Evolutionary conservation across 306 rosid species (phyloP).

Genomic region (Myrica gale): DNA sequence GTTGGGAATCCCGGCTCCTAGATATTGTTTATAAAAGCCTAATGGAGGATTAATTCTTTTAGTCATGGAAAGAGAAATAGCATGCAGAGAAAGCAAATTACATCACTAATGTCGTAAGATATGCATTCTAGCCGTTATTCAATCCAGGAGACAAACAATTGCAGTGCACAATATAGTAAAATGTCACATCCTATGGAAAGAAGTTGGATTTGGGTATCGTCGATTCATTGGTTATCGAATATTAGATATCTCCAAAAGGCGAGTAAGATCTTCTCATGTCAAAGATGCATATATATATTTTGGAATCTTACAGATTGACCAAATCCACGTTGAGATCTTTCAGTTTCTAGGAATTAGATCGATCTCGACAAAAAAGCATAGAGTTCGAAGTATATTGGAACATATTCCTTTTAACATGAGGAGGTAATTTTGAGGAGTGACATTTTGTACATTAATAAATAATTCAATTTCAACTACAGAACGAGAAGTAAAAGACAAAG

Average conservation of each 20-base stretch:
- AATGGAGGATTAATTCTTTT: not conserved
- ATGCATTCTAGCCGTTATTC: not conserved
- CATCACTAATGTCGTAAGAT: not conserved
- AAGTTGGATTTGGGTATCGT: not conserved
- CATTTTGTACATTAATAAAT: too few species aligned
- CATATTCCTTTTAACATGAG: not conserved
- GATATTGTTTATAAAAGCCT: not conserved
- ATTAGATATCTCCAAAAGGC: not conserved
- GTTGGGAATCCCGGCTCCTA: too few species aligned
- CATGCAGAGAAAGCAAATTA: not conserved
- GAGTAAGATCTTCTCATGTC: not conserved
- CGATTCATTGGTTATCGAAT: not conserved
- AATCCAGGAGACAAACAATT: not conserved
- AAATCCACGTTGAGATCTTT: not conserved
- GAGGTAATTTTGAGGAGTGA: too few species aligned
- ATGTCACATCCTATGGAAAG: too few species aligned
- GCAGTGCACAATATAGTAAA: not conserved
- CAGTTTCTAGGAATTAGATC: not conserved
- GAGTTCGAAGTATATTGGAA: not conserved
- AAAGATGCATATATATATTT: not conserved
- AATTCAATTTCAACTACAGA: too few species aligned
- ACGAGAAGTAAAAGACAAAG: too few species aligned
- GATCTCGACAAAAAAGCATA: not conserved
- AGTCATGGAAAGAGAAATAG: not conserved
- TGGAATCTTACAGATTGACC: not conserved